phyloP scores from a whole-genome alignment of 1,284 basidiomycete species.

The Sutorius eximius region DNA sequence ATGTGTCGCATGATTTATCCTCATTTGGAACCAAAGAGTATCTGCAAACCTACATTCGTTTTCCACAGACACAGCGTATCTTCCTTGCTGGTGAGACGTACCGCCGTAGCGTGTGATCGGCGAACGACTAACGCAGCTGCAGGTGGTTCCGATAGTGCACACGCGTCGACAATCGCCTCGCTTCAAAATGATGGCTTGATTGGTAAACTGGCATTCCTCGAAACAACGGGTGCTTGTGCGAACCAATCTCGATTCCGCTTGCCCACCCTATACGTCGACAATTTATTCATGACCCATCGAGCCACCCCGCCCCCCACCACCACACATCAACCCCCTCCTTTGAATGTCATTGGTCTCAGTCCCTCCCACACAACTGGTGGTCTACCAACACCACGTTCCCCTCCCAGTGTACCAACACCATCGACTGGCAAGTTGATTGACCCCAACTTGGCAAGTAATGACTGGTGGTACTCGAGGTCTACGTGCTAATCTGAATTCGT shows the following conservation, averaged over 20 bases:
- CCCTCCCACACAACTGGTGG: constrained; percentile 47
- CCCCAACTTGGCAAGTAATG: constrained; percentile 47
- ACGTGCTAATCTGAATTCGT: constrained; percentile 14
- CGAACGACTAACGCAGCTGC: constrained; percentile 10
- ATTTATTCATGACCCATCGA: constrained; percentile 61
- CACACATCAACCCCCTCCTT: constrained; percentile 43
- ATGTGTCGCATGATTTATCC: neutral
- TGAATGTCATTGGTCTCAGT: constrained; percentile 41
- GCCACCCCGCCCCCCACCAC: constrained; percentile 35
- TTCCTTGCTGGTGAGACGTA: constrained; percentile 63
- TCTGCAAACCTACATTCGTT: constrained; percentile 69
- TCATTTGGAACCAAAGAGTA: constrained; percentile 52
- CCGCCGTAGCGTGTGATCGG: neutral
- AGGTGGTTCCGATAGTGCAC: constrained; percentile 47
- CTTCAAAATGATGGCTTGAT: constrained; percentile 61
- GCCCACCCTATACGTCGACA: constrained; percentile 56
- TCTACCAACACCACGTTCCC: constrained; percentile 57
- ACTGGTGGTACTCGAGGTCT: constrained; percentile 8
- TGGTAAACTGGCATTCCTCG: constrained; percentile 68
- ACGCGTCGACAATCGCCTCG: constrained; percentile 47
- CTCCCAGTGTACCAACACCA: constrained; percentile 36
- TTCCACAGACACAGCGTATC: constrained; percentile 72
- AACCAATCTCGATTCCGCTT: constrained; percentile 51
- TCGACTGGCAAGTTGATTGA: constrained; percentile 47
- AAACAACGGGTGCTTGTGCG: constrained; percentile 46